Percentiles rank a stretch among this genome's conserved stretches.
Evolutionary conservation across 371 early-diverging fungal genomes (phyloP).

Genomic region (Mucor piriformis): DNA sequence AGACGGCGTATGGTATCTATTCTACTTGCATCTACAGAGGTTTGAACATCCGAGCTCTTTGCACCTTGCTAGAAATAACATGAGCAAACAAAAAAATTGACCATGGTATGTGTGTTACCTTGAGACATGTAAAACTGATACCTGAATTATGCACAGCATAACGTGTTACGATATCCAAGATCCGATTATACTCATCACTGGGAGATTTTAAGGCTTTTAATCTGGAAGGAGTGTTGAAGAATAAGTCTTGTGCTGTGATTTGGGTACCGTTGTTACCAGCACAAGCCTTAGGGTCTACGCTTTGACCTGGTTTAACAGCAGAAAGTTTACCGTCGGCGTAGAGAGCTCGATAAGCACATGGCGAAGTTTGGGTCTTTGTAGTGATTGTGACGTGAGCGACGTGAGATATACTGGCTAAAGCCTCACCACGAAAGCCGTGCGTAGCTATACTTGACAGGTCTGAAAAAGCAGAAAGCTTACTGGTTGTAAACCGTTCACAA

Average conservation of each 20-base stretch:
- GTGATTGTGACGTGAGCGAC: conserved; percentile 91
- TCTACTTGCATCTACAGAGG: conserved; percentile 56
- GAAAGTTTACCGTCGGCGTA: conserved; percentile 86
- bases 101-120: too few species aligned
- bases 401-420: conserved; percentile 95
- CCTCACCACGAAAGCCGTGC: conserved; percentile 99
- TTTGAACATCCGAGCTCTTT: conserved; percentile 76
- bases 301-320: conserved; percentile 69
- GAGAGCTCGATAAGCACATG: conserved; percentile 85
- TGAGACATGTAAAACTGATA: conserved; percentile 84
- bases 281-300: conserved; percentile 82
- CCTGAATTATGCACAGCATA: conserved; percentile 91
- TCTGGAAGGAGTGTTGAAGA: conserved; percentile 87
- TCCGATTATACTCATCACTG: conserved; percentile 86
- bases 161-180: conserved; percentile 83
- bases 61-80: conserved; percentile 49
- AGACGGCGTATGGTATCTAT: conserved; percentile 81
- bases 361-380: conserved; percentile 78
- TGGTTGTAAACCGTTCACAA: conserved; percentile 96
- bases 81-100: too few species aligned
- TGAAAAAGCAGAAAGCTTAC: conserved; percentile 87
- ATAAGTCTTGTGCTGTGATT: conserved; percentile 90
- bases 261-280: conserved; percentile 94
- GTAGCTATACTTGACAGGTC: conserved; percentile 89
- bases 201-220: conserved; percentile 79